These are phyloP conservation scores for Vaccinium vitisidaea DNA, from an alignment of 148 eudicot genomes.

Conservation along the genomic window DNA sequence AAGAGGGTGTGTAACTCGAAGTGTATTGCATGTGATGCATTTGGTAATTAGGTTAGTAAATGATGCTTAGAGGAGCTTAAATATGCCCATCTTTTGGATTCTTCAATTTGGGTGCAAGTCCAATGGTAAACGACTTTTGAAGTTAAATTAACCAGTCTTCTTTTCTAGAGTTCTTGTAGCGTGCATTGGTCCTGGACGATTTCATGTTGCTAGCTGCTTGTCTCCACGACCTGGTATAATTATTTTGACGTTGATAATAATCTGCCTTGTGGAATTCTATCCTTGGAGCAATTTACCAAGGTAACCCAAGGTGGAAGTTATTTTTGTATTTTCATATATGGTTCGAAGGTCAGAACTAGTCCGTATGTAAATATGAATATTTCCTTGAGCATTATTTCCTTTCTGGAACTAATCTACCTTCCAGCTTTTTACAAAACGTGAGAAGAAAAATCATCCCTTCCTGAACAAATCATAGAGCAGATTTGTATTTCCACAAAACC, in stretches of 20 bases:
- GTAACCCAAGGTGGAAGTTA: background rate
- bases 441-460: background rate
- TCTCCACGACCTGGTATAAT: background rate
- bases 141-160: background rate
- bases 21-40: too few relatives aligned
- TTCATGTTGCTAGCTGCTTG: background rate
- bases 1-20: background rate
- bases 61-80: background rate
- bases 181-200: background rate
- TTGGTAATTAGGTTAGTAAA: background rate
- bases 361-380: background rate
- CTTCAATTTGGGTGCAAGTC: background rate
- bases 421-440: background rate
- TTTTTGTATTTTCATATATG: background rate
- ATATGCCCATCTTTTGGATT: slow-evolving; percentile 3
- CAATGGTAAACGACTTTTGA: background rate
- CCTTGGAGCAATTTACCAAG: background rate
- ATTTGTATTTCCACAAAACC: background rate
- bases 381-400: background rate
- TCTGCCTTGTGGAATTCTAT: background rate
- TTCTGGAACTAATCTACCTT: background rate
- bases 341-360: background rate
- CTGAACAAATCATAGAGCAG: background rate
- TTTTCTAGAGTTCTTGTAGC: background rate
- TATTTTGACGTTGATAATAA: background rate